Conservation (phyloP, 2,329 filamentous ascomycete genomes). For the Talaromyces sp. region DNA sequence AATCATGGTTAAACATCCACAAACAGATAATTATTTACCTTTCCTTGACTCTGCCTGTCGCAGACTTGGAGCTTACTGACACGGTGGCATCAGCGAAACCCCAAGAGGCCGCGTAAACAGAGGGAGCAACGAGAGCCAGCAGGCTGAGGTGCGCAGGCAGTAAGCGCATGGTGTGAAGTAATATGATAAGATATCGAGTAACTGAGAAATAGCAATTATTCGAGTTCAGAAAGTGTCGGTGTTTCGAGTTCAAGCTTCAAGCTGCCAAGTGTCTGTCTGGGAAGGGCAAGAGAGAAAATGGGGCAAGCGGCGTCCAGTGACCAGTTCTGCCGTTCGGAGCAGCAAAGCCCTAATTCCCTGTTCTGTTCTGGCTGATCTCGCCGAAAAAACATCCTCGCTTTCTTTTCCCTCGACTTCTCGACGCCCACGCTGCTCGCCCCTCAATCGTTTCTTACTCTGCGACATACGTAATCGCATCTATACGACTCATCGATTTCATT, state of each 20-base stretch:
- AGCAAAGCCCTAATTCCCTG: conserved; percentile 38
- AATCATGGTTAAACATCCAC: not conserved
- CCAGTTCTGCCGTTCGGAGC: conserved; percentile 20
- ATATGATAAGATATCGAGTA: not conserved
- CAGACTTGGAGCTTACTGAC: conserved; percentile 55
- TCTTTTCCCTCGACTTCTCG: conserved; percentile 12
- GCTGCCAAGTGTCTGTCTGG: not conserved
- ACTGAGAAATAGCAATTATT: not conserved
- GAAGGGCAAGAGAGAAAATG: conserved; percentile 13
- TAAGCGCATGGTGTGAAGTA: conserved; percentile 31
- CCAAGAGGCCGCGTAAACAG: conserved; percentile 51
- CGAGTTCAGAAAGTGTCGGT: not conserved
- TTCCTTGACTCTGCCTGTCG: conserved; percentile 55
- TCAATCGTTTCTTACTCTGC: not conserved
- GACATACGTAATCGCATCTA: not conserved
- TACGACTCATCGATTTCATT: not conserved
- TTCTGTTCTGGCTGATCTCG: conserved; percentile 16
- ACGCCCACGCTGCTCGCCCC: conserved; percentile 1
- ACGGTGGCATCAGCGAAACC: conserved; percentile 61
- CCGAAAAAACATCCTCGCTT: conserved; percentile 16
- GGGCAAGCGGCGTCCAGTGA: conserved; percentile 29
- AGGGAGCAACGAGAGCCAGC: conserved; percentile 31
- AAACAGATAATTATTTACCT: conserved; percentile 39
- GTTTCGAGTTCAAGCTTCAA: not conserved
- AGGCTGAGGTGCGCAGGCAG: conserved; percentile 33